Evolutionary conservation across 2,329 filamentous ascomycete species (phyloP), one percentile per base, ranked within the genome.

Genomic region (Ilyonectria destructans): DNA sequence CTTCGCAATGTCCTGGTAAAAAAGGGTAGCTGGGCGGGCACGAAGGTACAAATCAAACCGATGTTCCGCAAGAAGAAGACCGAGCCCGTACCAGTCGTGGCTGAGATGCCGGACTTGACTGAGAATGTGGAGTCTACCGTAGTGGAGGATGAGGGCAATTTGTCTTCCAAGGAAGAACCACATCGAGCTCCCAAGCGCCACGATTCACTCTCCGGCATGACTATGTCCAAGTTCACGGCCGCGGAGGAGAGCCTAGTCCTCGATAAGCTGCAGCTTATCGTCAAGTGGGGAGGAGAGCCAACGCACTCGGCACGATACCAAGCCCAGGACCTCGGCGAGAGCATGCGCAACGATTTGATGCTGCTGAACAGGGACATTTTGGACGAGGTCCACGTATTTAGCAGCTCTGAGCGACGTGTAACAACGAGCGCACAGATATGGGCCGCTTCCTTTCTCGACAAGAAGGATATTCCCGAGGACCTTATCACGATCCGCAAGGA

Each of bases 241-340:
- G 94, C 91, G 17, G 96, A 98, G 78, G 95, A 98, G 79, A 95
- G 95, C 76, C 87, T 98, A 56, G 92, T 97, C 1, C 87, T 99
- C 2, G 97, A 99, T 80, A 99, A 99, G 81, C 85, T 99, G 37
- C 96, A 99, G 80, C 88, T 99, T 45, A 97, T 99, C 74, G 96
- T 99, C 81, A 99, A 99, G 79, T 99, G 96, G 97, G 96, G 96
- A 73, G 96, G 96, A 46, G 96, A 99, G 80, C 96, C 97, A 13
- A 99, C 96, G 0, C 97, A 99, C 81, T 97, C 96, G 31, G 97
- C 96, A 35, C 90, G 96, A 58, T 98, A 99, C 79, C 96, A 99
- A 81, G 91, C 96, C 1, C 95, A 97, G 75, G 97, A 99, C 78
- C 89, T 99, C 10, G 96, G 96, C 19, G 91, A 97, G 74, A 98